A percentile compares a stretch with the other conserved stretches of the same genome.
Conservation (phyloP, 192 early-diverging fungal species). For the Entophlyctis helioformis region DNA sequence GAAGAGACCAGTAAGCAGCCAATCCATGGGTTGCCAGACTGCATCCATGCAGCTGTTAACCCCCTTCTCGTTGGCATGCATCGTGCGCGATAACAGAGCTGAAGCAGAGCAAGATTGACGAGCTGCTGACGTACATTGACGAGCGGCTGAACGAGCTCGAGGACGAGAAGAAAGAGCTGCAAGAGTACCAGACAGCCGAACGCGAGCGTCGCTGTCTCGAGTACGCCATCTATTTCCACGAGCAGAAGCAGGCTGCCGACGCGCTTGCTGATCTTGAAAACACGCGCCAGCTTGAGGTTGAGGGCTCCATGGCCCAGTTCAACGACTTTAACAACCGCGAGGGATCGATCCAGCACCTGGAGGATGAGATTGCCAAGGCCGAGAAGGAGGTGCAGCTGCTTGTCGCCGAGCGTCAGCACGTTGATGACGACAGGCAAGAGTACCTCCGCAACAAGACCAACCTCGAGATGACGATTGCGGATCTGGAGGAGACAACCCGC, state of each 20-base stretch:
- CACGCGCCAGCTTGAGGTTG: too few relatives aligned
- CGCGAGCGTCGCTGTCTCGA: slow-evolving; percentile 76
- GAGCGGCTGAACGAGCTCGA: slow-evolving; percentile 83
- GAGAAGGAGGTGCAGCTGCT: slow-evolving; percentile 56
- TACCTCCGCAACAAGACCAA: slow-evolving; percentile 67
- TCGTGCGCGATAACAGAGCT: slow-evolving; percentile 26
- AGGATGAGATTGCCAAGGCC: slow-evolving; percentile 51
- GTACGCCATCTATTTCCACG: slow-evolving; percentile 84
- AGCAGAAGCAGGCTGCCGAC: slow-evolving; percentile 67
- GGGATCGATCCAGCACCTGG: too few relatives aligned
- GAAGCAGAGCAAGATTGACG: slow-evolving; percentile 79
- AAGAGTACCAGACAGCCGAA: slow-evolving; percentile 78
- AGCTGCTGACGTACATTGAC: slow-evolving; percentile 77
- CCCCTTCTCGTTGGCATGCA: too few relatives aligned
- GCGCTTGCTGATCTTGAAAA: too few relatives aligned
- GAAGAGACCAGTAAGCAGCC: slow-evolving; percentile 77
- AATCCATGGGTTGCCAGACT: too few relatives aligned
- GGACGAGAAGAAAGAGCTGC: slow-evolving; percentile 85
- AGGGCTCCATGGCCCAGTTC: too few relatives aligned
- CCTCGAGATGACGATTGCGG: slow-evolving; percentile 65
- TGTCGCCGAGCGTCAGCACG: slow-evolving; percentile 53
- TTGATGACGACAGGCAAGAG: slow-evolving; percentile 61
- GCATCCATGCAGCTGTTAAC: too few relatives aligned
- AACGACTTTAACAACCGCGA: too few relatives aligned
- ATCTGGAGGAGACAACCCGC: slow-evolving; percentile 53